Percentiles rank a stretch among this genome's conserved stretches.
These are phyloP conservation scores for Sparassis latifolia DNA, from an alignment of 1,284 basidiomycete species.

Conservation along the genomic window DNA sequence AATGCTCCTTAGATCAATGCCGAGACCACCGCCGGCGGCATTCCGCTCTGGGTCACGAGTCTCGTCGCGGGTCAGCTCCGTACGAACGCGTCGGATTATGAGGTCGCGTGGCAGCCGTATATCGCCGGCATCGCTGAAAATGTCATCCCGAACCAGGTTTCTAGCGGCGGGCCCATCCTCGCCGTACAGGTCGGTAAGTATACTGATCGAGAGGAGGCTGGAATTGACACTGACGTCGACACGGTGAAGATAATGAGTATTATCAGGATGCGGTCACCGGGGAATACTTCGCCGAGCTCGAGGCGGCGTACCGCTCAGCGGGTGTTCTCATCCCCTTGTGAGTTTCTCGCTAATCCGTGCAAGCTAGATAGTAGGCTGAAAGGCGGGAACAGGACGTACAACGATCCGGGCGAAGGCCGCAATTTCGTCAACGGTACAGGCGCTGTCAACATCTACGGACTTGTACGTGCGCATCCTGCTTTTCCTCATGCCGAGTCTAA, in stretches of 20 bases:
- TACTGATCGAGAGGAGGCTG: not conserved
- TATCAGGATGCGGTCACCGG: slow-evolving; percentile 41
- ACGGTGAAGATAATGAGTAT: slow-evolving; percentile 67
- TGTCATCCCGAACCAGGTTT: slow-evolving; percentile 62
- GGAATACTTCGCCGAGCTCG: slow-evolving; percentile 62
- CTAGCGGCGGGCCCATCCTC: slow-evolving; percentile 67
- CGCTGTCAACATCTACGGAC: slow-evolving; percentile 46
- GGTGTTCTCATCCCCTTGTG: slow-evolving; percentile 59
- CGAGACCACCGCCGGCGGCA: slow-evolving; percentile 76
- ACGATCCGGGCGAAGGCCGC: slow-evolving; percentile 51
- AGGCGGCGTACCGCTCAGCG: slow-evolving; percentile 46
- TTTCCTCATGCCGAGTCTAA: not conserved
- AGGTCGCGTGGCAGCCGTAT: slow-evolving; percentile 65
- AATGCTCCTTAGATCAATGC: slow-evolving; percentile 59
- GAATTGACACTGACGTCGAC: not conserved
- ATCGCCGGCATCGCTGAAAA: slow-evolving; percentile 55
- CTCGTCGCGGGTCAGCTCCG: slow-evolving; percentile 61
- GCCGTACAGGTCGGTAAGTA: slow-evolving; percentile 61
- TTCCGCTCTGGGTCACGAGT: slow-evolving; percentile 72
- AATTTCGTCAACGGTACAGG: slow-evolving; percentile 70
- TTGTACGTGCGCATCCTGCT: slow-evolving; percentile 24
- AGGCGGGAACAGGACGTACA: slow-evolving; percentile 42
- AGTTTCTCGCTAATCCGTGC: not conserved
- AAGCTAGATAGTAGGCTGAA: not conserved
- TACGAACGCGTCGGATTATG: slow-evolving; percentile 65